Evolutionary conservation across 1,284 basidiomycete genomes (phyloP).

Genomic region (Puccinia triticina): DNA sequence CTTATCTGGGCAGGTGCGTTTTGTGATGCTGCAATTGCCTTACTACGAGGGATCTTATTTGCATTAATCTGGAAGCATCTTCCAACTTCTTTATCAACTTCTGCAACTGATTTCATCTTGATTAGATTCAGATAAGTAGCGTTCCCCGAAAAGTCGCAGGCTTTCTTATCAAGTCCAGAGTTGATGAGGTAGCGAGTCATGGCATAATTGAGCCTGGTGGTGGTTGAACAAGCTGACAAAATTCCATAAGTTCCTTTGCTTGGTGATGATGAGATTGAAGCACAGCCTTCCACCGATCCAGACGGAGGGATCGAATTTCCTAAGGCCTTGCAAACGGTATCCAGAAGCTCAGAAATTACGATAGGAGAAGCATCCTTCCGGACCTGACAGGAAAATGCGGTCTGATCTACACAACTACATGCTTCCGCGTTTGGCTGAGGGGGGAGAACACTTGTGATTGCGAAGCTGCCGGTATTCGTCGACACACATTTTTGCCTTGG

Average conservation of each 20-base stretch:
- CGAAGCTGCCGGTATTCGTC: slow-evolving; percentile 20
- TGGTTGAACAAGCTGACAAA: slow-evolving; percentile 25
- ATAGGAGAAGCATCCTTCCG: slow-evolving; percentile 15
- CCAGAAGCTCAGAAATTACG: slow-evolving; percentile 6
- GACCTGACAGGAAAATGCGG: slow-evolving; percentile 20
- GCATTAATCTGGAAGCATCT: slow-evolving; percentile 23
- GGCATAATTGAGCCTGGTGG: slow-evolving; percentile 18
- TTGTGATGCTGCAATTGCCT: background rate
- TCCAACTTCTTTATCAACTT: slow-evolving; percentile 6
- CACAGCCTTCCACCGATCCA: background rate
- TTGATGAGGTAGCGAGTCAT: slow-evolving; percentile 19
- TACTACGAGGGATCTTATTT: background rate
- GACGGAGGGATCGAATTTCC: background rate
- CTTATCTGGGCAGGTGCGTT: slow-evolving; percentile 12
- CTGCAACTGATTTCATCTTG: background rate
- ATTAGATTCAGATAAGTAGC: background rate
- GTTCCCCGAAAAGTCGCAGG: slow-evolving; percentile 23
- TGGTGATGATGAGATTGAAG: slow-evolving; percentile 2
- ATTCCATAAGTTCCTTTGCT: slow-evolving; percentile 9
- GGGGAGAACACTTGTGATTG: slow-evolving; percentile 16
- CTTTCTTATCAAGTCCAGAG: slow-evolving; percentile 1
- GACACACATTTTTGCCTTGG: slow-evolving; percentile 11
- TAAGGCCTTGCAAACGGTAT: background rate
- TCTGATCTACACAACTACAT: slow-evolving; percentile 19
- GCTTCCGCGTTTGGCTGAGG: slow-evolving; percentile 25